These are phyloP conservation scores for Russula sp. DNA, from an alignment of 768 basidiomycete species.

Conservation along the genomic window DNA sequence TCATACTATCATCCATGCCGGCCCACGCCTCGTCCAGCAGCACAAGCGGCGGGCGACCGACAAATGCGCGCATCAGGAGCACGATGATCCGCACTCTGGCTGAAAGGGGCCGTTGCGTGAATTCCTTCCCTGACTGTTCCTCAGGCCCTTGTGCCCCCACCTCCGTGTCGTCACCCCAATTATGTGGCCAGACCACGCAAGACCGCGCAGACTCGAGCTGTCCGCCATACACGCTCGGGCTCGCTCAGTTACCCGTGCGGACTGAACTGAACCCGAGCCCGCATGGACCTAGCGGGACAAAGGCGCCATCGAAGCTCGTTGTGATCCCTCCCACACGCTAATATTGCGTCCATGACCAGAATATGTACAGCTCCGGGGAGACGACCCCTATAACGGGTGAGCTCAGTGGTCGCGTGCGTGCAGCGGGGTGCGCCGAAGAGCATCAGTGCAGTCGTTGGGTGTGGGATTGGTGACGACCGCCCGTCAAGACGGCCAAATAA, in stretches of 20 bases:
- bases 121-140: constrained; percentile 29
- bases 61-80: constrained; percentile 82
- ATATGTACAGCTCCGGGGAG: constrained; percentile 84
- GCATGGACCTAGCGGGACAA: constrained; percentile 22
- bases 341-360: constrained; percentile 54
- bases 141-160: constrained; percentile 4
- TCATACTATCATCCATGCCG: constrained; percentile 82
- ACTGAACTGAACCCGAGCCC: constrained; percentile 27
- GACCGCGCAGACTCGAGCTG: constrained; percentile 44
- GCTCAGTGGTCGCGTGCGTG: constrained; percentile 11
- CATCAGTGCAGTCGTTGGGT: constrained; percentile 41
- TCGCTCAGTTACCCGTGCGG: constrained; percentile 33
- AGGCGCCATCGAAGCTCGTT: constrained; percentile 83
- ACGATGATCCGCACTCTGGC: constrained; percentile 74
- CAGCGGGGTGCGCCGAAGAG: constrained; percentile 58
- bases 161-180: constrained; percentile 33
- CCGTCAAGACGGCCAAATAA: constrained; percentile 58
- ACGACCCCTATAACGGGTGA: constrained; percentile 65
- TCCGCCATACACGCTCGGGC: constrained; percentile 33
- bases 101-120: constrained; percentile 49
- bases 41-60: constrained; percentile 62
- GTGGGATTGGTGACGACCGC: constrained; percentile 94
- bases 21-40: constrained; percentile 90
- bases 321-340: constrained; percentile 70
- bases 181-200: constrained; percentile 52